Percentiles rank a stretch among this genome's conserved stretches.
phyloP scores from a whole-genome alignment of 2,329 filamentous ascomycete species.

The Stachybotrys chlorohalonatus region DNA sequence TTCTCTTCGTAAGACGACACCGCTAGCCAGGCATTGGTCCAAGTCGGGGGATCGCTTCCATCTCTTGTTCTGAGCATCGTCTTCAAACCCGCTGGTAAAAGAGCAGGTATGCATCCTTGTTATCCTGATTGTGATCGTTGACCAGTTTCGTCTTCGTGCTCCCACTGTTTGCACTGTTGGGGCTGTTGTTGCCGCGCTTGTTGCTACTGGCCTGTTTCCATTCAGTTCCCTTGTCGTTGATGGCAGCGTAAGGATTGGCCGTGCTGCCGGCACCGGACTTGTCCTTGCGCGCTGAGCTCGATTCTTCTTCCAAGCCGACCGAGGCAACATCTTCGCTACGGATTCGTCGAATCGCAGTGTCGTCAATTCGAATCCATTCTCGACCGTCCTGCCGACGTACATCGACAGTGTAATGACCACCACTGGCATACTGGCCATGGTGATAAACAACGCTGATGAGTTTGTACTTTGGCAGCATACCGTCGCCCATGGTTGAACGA shows the following conservation, averaged over 20 bases:
- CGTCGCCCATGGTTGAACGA: slow-evolving; percentile 52
- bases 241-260: slow-evolving; percentile 66
- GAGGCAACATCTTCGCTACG: slow-evolving; percentile 83
- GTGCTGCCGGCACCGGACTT: slow-evolving; percentile 24
- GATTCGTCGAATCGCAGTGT: slow-evolving; percentile 81
- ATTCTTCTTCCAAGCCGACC: slow-evolving; percentile 70
- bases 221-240: slow-evolving; percentile 58
- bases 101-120: slow-evolving; percentile 93
- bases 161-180: slow-evolving; percentile 54
- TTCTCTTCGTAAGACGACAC: neutral
- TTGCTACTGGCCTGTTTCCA: slow-evolving; percentile 74
- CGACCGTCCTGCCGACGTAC: slow-evolving; percentile 87
- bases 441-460: slow-evolving; percentile 92
- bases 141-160: slow-evolving; percentile 47
- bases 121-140: slow-evolving; percentile 69
- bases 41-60: neutral
- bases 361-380: slow-evolving; percentile 94
- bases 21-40: no score
- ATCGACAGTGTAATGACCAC: slow-evolving; percentile 97
- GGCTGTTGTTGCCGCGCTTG: slow-evolving; percentile 60
- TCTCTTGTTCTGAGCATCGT: neutral
- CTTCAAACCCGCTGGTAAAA: slow-evolving; percentile 75
- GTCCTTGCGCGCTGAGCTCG: slow-evolving; percentile 39
- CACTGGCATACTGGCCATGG: slow-evolving; percentile 92
- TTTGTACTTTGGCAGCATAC: slow-evolving; percentile 70